Conservation (phyloP, 2,329 filamentous ascomycete species). For the Colletotrichum gigasporum region DNA sequence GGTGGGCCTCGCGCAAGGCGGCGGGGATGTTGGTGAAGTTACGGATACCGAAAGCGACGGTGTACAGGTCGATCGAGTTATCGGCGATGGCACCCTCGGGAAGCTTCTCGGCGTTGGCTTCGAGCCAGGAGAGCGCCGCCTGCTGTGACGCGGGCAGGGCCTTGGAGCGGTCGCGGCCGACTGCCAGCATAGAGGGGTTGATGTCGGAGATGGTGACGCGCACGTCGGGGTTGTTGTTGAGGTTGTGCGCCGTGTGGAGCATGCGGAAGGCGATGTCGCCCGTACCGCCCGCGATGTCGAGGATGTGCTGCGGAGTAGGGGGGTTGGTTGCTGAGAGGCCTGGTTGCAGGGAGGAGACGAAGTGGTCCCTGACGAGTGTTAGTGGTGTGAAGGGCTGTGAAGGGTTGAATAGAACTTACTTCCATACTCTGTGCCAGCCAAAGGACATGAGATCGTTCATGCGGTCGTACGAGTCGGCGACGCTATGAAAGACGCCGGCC, state of each 20-base stretch:
- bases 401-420: slow-evolving; percentile 52
- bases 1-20: slow-evolving; percentile 83
- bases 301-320: slow-evolving; percentile 72
- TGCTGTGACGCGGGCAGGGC: slow-evolving; percentile 64
- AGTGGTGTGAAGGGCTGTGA: not conserved
- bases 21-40: slow-evolving; percentile 94
- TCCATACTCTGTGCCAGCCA: slow-evolving; percentile 96
- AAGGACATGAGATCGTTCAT: slow-evolving; percentile 99
- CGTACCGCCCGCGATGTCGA: slow-evolving; percentile 96
- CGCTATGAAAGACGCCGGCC: slow-evolving; percentile 90
- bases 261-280: slow-evolving; percentile 98
- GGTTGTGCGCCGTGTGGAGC: slow-evolving; percentile 83
- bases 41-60: slow-evolving; percentile 95
- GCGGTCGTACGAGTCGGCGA: slow-evolving; percentile 92
- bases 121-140: slow-evolving; percentile 75
- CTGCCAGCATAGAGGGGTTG: slow-evolving; percentile 92
- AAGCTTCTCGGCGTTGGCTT: slow-evolving; percentile 89
- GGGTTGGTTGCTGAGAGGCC: slow-evolving; percentile 64
- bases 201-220: slow-evolving; percentile 95
- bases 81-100: slow-evolving; percentile 65
- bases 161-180: slow-evolving; percentile 82
- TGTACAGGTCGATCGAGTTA: slow-evolving; percentile 90
- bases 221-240: slow-evolving; percentile 76
- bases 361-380: slow-evolving; percentile 74
- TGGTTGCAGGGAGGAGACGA: slow-evolving; percentile 90